Conservation (phyloP, 2,329 filamentous ascomycete species). For the Lecanicillium sp. region DNA sequence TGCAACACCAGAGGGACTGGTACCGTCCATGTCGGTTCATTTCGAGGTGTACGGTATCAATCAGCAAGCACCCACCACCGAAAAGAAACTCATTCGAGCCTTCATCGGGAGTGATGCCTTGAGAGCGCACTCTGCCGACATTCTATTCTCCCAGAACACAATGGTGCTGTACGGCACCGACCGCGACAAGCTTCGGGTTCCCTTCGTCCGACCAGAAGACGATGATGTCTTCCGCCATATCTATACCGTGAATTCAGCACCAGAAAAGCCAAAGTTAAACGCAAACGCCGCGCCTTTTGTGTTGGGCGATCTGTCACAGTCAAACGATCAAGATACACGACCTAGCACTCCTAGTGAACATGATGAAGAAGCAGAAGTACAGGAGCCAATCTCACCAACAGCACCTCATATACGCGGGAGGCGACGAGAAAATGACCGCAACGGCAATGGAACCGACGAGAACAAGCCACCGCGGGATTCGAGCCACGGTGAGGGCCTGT, state of each 20-base stretch:
- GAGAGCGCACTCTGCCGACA: constrained; percentile 77
- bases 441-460: constrained; percentile 5
- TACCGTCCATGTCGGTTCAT: constrained; percentile 71
- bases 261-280: constrained; percentile 52
- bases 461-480: constrained; percentile 5
- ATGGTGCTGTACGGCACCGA: constrained; percentile 84
- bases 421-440: constrained; percentile 32
- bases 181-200: constrained; percentile 78
- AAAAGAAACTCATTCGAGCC: constrained; percentile 64
- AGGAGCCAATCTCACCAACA: constrained; percentile 26
- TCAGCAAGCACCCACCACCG: constrained; percentile 27
- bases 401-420: constrained; percentile 35
- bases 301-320: constrained; percentile 22
- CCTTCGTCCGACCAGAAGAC: constrained; percentile 86
- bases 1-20: constrained; percentile 55
- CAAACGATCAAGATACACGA: constrained; percentile 12
- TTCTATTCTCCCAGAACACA: constrained; percentile 86
- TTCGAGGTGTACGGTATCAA: constrained; percentile 65
- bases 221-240: constrained; percentile 74
- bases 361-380: constrained; percentile 17
- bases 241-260: constrained; percentile 49
- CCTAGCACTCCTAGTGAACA: constrained; percentile 12
- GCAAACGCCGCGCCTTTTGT: constrained; percentile 39
- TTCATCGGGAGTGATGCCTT: constrained; percentile 87
- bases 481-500: constrained; percentile 13